Evolutionary conservation across 2,329 filamentous ascomycete genomes (phyloP).

Genomic region (Neofusicoccum laricinum): DNA sequence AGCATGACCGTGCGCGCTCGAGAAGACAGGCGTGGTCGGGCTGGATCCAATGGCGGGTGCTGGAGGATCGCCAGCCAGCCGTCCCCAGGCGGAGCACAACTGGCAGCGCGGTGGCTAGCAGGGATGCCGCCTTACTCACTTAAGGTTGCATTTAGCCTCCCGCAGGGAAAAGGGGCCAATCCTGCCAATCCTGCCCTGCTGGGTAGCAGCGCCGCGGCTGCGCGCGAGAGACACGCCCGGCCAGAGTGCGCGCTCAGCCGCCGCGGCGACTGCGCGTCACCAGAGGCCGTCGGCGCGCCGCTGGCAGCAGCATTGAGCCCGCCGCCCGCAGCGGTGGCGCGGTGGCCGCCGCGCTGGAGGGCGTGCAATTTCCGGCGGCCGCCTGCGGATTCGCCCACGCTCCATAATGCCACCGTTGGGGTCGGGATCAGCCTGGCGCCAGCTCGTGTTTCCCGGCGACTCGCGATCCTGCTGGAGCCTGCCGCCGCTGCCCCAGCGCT

Average conservation of each 20-base stretch:
- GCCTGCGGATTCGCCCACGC: background rate
- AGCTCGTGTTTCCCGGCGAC: background rate
- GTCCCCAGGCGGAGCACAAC: background rate
- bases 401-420: background rate
- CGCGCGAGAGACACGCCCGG: background rate
- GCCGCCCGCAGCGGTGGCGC: background rate
- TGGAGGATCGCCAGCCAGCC: constrained; percentile 4
- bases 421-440: background rate
- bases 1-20: background rate
- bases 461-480: background rate
- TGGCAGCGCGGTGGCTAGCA: background rate
- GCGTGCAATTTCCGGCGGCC: constrained; percentile 1
- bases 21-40: background rate
- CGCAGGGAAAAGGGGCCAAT: constrained; percentile 7
- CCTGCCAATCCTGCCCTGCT: background rate
- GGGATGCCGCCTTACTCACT: background rate
- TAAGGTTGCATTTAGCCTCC: constrained; percentile 16
- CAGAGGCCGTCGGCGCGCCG: background rate
- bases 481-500: background rate
- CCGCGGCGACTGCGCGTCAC: background rate
- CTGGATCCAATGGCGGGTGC: constrained; percentile 1
- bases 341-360: background rate
- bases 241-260: background rate
- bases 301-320: background rate
- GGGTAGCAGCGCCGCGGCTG: background rate